A percentile compares a stretch with the other conserved stretches of the same genome.
These are phyloP conservation scores for Kuraishia ogatae DNA, from an alignment of 805 yeast genomes.

Conservation along the genomic window DNA sequence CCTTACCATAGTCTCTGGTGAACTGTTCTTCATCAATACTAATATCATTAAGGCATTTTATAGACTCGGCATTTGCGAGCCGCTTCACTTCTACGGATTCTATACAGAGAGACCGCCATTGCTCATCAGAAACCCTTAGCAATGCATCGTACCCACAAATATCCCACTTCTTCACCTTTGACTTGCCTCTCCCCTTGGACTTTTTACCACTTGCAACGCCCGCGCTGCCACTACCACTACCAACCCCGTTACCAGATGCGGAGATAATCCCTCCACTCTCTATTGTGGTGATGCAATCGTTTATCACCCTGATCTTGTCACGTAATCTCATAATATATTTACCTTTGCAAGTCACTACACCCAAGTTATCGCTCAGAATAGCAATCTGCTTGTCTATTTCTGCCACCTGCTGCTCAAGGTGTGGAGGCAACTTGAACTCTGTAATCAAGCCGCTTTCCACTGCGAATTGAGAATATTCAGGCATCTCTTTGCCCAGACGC, in stretches of 20 bases:
- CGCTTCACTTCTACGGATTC: constrained; percentile 7
- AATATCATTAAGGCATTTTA: constrained; percentile 4
- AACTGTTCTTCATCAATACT: background rate
- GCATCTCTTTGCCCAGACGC: constrained; percentile 30
- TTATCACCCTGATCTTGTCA: constrained; percentile 27
- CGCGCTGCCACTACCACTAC: constrained; percentile 1
- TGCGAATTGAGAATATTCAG: constrained; percentile 24
- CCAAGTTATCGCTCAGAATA: constrained; percentile 8
- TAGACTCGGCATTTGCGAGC: constrained; percentile 4
- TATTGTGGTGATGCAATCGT: constrained; percentile 23
- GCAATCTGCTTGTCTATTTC: constrained; percentile 13
- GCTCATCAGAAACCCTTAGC: constrained; percentile 9
- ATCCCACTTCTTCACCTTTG: constrained; percentile 22
- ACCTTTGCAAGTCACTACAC: constrained; percentile 10
- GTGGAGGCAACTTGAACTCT: background rate
- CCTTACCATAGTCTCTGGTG: background rate
- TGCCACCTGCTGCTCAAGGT: constrained; percentile 7
- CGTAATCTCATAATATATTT: constrained; percentile 21
- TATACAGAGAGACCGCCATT: constrained; percentile 15
- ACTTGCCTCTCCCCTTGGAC: constrained; percentile 9
- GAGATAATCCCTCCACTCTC: background rate
- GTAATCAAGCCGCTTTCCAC: background rate
- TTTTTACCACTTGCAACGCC: constrained; percentile 7
- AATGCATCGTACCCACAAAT: constrained; percentile 42
- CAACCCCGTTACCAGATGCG: background rate